These are phyloP conservation scores for Aureobasidium lini DNA, from an alignment of 2,329 filamentous ascomycete genomes.

Conservation along the genomic window DNA sequence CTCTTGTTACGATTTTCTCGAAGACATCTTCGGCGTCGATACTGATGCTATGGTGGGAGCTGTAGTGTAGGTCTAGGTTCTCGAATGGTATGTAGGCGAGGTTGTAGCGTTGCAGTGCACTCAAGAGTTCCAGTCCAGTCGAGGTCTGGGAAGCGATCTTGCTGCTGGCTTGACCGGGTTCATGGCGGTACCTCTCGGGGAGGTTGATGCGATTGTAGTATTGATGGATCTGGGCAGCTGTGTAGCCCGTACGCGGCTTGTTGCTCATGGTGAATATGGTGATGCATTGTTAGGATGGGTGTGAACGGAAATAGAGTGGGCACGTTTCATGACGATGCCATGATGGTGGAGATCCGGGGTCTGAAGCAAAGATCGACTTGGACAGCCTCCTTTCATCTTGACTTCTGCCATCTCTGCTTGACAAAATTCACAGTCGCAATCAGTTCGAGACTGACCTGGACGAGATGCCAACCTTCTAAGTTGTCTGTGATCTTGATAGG, in stretches of 20 bases:
- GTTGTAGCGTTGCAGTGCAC: constrained; percentile 29
- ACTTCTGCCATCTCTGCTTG: background rate
- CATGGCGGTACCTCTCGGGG: constrained; percentile 15
- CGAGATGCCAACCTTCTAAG: too few relatives aligned
- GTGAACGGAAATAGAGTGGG: background rate
- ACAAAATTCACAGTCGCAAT: too few relatives aligned
- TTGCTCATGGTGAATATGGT: background rate
- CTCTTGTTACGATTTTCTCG: constrained; percentile 42
- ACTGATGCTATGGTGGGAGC: constrained; percentile 39
- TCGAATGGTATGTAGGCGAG: constrained; percentile 48
- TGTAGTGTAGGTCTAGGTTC: constrained; percentile 50
- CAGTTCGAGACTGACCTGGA: too few relatives aligned
- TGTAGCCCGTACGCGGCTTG: background rate
- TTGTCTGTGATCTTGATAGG: too few relatives aligned
- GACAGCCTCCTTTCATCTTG: background rate
- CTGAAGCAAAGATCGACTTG: background rate
- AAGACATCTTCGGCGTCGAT: constrained; percentile 45
- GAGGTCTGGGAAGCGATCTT: constrained; percentile 16
- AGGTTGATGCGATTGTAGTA: constrained; percentile 25
- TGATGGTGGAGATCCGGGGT: background rate
- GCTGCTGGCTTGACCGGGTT: background rate
- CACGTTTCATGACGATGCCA: background rate
- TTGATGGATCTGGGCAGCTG: constrained; percentile 18
- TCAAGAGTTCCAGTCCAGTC: constrained; percentile 23
- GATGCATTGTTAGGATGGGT: background rate